These are phyloP conservation scores for Ploettnerulaceae sp. DNA, from an alignment of 2,329 filamentous ascomycete genomes.

Conservation along the genomic window DNA sequence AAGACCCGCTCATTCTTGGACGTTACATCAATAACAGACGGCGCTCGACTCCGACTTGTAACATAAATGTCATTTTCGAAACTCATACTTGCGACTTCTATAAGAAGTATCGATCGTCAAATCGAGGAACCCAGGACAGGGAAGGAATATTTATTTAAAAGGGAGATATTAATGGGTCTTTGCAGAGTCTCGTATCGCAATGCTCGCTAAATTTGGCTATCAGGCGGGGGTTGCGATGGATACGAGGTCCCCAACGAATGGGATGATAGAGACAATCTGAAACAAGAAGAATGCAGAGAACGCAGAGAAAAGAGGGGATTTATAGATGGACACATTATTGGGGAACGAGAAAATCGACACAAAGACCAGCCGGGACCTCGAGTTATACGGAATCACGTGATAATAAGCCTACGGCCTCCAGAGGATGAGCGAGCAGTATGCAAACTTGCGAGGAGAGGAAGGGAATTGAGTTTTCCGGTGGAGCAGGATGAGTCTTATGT, in stretches of 20 bases:
- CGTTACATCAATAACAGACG: conserved; percentile 27
- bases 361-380: too few relatives aligned
- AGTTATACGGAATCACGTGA: too few relatives aligned
- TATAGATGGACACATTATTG: too few relatives aligned
- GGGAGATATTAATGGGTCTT: not conserved
- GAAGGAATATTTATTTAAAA: not conserved
- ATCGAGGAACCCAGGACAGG: not conserved
- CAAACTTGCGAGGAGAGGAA: too few relatives aligned
- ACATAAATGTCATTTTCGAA: conserved; percentile 22
- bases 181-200: conserved; percentile 12
- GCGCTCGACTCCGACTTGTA: conserved; percentile 27
- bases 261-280: conserved; percentile 9
- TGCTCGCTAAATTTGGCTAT: conserved; percentile 18
- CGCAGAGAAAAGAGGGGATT: too few relatives aligned
- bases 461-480: too few relatives aligned
- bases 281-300: too few relatives aligned
- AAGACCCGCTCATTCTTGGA: conserved; percentile 27
- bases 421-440: too few relatives aligned
- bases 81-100: conserved; percentile 16
- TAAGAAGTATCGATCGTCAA: conserved; percentile 6
- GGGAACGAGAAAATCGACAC: too few relatives aligned
- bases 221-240: conserved; percentile 10
- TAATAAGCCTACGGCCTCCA: too few relatives aligned
- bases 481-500: too few relatives aligned
- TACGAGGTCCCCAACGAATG: conserved; percentile 16